Evolutionary conservation across 2,329 filamentous ascomycete species (phyloP), one percentile per base, ranked within the genome.

Genomic region (Penicillium sp.): DNA sequence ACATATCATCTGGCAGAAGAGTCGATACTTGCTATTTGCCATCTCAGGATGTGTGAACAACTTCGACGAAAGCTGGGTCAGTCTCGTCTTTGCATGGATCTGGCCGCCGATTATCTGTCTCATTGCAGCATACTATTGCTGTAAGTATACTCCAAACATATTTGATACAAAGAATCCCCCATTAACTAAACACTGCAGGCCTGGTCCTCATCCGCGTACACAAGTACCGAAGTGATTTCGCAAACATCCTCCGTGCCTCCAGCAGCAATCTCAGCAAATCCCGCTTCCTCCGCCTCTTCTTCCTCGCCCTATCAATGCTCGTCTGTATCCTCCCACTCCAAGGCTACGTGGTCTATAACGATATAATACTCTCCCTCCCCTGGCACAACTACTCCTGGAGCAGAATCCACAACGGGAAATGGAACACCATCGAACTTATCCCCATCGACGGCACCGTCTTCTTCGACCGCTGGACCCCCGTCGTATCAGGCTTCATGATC

Each of bases 151-250:
- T 6, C 33, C 27, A 17, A 21, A 21, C 42, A 27, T 27, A 29
- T 8, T 35, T 23, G 6, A 51, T 29, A 25, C 17, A 25, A 48
- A 29, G 44, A 35, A 42, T 58, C 44, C 5, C 25, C 17, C 4
- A n/a, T 25, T 35, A n/a, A 50, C 47, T 38, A 13, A 56, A 33
- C 2, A 35, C 15, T 25, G 19, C 58, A 89, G 86, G 77, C 10
- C 70, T 89, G 27, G 81, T 89, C 5, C 68, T 88, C 31, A 74
- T 79, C 59, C 85, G 87, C n/a, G 79, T 90, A 35, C 78, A 79
- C 67, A 81, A 78, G 55, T 87, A 89, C 69, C 82, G 85, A 51
- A 76, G 74, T 36, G 79, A 85, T 52, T 86, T 89, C 64, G 77
- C 80, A 27, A 71, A 77, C 19, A 81, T 89, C 39, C 75, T 89